Evolutionary conservation across 768 basidiomycete species (phyloP), one percentile per base, ranked within the genome.

Genomic region (Trametopsis cervina): DNA sequence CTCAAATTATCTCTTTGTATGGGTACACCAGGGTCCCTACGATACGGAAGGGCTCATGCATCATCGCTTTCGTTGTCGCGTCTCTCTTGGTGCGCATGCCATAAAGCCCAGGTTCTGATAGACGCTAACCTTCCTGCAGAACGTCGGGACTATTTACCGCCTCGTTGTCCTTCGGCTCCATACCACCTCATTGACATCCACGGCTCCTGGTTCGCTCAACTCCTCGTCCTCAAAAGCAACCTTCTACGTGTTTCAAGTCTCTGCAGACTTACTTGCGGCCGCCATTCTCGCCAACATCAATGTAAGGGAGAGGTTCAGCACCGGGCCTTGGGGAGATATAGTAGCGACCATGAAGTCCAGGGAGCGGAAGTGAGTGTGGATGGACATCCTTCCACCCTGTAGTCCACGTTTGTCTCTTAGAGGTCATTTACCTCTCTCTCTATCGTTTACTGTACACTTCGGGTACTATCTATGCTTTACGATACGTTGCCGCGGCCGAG

Each of bases 201-300:
- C 13, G 11, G 52, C 26, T 3, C 42, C 42, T 9, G 45, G 49
- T 37, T 47, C 54, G 22, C 50, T 49, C 29, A 55, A 55, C 46
- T 40, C 21, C 3, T 17, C 42, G n/a, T 13, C 26, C 13, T 41
- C 40, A 15, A 58, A 58, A 45, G 47, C 41, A 17, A 17, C 38
- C 36, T 58, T 55, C 50, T 58, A 55, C 42, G 46, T 52, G 29
- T 47, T 58, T 24, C 54, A 55, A 20, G 46, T 46, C 20, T 46
- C 50, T 3, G 44, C 54, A 4, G 54, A 53, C 36, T 47, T 36
- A 48, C 6, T 29, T 7, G 22, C 23, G 21, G 24, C 21, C n/a
- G 21, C 25, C n/a, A 36, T 26, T 3, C 27, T 49, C 15, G 20
- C 44, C n/a, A 33, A 22, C 33, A 23, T 49, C 20, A 44, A 49